Evolutionary conservation across 2,329 filamentous ascomycete species (phyloP), one percentile per base, ranked within the genome.

Genomic region (Colletotrichum sansevieriae): DNA sequence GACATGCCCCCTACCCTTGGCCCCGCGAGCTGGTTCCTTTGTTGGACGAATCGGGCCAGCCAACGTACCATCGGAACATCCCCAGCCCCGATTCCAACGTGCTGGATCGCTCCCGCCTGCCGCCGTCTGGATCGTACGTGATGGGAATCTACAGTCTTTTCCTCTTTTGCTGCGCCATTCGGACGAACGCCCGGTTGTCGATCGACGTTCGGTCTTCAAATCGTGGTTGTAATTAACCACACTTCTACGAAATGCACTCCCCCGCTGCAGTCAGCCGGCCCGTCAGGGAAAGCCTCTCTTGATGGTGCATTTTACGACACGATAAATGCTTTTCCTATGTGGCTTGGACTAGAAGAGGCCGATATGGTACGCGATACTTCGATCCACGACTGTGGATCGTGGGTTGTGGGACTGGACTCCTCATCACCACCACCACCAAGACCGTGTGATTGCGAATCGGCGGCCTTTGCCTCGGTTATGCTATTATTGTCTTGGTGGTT

Each of bases 11-110:
- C 25, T 25, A 22, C 44, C 64, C 43, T 51, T 18, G 52, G 59
- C 52, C 37, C 59, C 56, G n/a, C 55, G 55, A 56, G 52, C 43
- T 65, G 55, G 62, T 56, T 33, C 46, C 33, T 67, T 65, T 56
- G 62, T 52, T 61, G 62, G 62, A 60, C 55, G 22, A 41, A 69
- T 69, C 66, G 66, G 29, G 47, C 47, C 55, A 65, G 47, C 33
- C 55, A 61, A 68, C 49, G 62, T 46, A 46, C 65, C 62, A 68
- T 68, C 62, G 62, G 62, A 65, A 43, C 49, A 60, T 60, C 39
- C 7, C 25, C 33, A 69, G 41, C 63, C 62, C 66, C 66, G 66
- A 65, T 66, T 55, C 49, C 55, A 56, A 61, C 20, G 55, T 46
- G 20, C 49, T 60, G 55, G 35, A 60, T 61, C 66, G 47, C 29